These are phyloP conservation scores for Plasmodium vivax DNA, from an alignment of 169 alveolate genomes.

Conservation along the genomic window DNA sequence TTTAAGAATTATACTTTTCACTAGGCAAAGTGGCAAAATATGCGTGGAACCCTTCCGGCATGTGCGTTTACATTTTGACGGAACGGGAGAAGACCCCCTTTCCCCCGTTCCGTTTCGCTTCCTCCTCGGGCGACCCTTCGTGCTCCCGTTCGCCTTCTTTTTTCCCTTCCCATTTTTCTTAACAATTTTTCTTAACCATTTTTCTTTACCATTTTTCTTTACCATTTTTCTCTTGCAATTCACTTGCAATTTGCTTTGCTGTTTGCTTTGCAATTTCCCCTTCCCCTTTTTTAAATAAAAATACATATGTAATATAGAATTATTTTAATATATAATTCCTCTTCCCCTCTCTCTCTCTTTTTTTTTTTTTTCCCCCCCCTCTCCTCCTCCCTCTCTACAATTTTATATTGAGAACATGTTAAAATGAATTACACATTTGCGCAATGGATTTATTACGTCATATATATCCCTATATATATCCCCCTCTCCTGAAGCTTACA, in stretches of 20 bases:
- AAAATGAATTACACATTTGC: conserved; percentile 73
- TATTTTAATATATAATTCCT: conserved; percentile 25
- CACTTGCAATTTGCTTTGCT: neutral
- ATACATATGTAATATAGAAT: conserved; percentile 45
- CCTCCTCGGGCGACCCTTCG: neutral
- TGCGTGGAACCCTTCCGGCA: neutral
- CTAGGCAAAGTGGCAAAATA: neutral
- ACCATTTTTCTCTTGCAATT: neutral
- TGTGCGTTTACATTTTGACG: neutral
- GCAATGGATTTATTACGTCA: conserved; percentile 48
- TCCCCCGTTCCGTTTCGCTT: conserved; percentile 1
- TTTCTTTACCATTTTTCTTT: too few species aligned
- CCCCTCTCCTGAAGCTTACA: conserved; percentile 7
- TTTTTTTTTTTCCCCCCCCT: neutral
- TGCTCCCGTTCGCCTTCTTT: neutral
- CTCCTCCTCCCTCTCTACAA: conserved; percentile 20
- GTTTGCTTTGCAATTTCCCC: neutral
- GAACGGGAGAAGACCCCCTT: neutral
- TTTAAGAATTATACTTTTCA: conserved; percentile 10
- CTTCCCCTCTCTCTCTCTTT: neutral
- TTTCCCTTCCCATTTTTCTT: neutral
- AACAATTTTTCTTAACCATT: too few species aligned
- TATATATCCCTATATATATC: conserved; percentile 32
- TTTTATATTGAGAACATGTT: conserved; percentile 63
- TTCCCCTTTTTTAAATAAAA: neutral